Evolutionary conservation across 2,329 filamentous ascomycete genomes (phyloP).

Genomic region (Diaporthe caulivora): DNA sequence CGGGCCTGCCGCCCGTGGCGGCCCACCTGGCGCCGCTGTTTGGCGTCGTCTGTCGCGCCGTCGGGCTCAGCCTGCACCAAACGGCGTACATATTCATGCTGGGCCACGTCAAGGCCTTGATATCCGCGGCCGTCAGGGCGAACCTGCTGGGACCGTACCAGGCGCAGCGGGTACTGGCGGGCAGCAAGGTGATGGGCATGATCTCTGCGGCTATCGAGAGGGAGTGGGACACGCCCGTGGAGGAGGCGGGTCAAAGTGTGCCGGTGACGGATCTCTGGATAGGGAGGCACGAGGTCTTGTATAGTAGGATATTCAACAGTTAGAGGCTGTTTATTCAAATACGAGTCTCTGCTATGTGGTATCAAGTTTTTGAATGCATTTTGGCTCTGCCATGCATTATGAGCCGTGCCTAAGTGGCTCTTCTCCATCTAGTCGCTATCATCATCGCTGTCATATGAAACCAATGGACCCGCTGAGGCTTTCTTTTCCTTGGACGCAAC

Average conservation of each 20-base stretch:
- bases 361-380: not conserved
- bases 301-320: slow-evolving; percentile 90
- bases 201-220: slow-evolving; percentile 70
- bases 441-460: slow-evolving; percentile 89
- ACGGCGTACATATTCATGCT: slow-evolving; percentile 82
- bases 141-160: slow-evolving; percentile 86
- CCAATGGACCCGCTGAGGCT: slow-evolving; percentile 76
- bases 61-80: slow-evolving; percentile 71
- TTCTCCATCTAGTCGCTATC: slow-evolving; percentile 45
- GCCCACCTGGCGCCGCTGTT: slow-evolving; percentile 80
- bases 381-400: not conserved
- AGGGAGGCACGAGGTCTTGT: slow-evolving; percentile 84
- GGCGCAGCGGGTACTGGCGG: slow-evolving; percentile 79
- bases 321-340: slow-evolving; percentile 50
- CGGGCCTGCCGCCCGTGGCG: slow-evolving; percentile 58
- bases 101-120: slow-evolving; percentile 80
- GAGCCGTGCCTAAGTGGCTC: not conserved
- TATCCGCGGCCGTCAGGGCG: slow-evolving; percentile 82
- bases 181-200: slow-evolving; percentile 66
- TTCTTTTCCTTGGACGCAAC: slow-evolving; percentile 68
- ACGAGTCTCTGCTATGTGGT: slow-evolving; percentile 12
- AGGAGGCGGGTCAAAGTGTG: slow-evolving; percentile 80
- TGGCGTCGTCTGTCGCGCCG: slow-evolving; percentile 73
- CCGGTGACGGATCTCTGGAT: slow-evolving; percentile 87
- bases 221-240: slow-evolving; percentile 70